Conservation (phyloP, 2,329 filamentous ascomycete species). For the Beauveria sp. region DNA sequence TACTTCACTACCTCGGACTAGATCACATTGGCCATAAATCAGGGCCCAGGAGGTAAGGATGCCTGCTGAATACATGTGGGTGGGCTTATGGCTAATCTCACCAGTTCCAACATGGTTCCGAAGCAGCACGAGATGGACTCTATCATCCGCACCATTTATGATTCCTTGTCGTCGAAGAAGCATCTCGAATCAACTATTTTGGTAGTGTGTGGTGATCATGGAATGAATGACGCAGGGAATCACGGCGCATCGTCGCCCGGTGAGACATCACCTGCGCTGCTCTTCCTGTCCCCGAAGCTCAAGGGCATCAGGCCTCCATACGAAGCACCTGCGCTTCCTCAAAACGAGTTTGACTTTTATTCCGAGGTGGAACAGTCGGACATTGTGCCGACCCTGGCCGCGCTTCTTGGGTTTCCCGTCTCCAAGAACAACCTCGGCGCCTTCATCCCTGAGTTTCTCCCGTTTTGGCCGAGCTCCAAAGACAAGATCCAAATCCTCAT, state of each 20-base stretch:
- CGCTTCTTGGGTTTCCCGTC: conserved; percentile 77
- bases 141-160: conserved; percentile 69
- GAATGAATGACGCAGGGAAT: conserved; percentile 99
- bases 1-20: conserved; percentile 90
- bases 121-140: conserved; percentile 93
- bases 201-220: conserved; percentile 86
- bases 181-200: conserved; percentile 75
- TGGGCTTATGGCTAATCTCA: conserved; percentile 4
- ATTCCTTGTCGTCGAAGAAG: conserved; percentile 59
- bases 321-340: conserved; percentile 48
- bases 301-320: conserved; percentile 41
- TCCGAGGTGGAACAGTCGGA: conserved; percentile 85
- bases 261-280: conserved; percentile 85
- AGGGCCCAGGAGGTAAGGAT: conserved; percentile 65
- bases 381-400: conserved; percentile 80
- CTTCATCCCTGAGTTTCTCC: conserved; percentile 71
- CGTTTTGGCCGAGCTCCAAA: conserved; percentile 53
- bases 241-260: conserved; percentile 90
- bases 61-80: not conserved
- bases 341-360: conserved; percentile 76
- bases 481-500: conserved; percentile 63
- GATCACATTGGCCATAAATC: conserved; percentile 98
- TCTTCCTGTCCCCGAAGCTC: conserved; percentile 85
- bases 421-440: conserved; percentile 86
- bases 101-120: conserved; percentile 77